These are phyloP conservation scores for Eutypella sp. DNA, from an alignment of 2,329 filamentous ascomycete genomes.

Conservation along the genomic window DNA sequence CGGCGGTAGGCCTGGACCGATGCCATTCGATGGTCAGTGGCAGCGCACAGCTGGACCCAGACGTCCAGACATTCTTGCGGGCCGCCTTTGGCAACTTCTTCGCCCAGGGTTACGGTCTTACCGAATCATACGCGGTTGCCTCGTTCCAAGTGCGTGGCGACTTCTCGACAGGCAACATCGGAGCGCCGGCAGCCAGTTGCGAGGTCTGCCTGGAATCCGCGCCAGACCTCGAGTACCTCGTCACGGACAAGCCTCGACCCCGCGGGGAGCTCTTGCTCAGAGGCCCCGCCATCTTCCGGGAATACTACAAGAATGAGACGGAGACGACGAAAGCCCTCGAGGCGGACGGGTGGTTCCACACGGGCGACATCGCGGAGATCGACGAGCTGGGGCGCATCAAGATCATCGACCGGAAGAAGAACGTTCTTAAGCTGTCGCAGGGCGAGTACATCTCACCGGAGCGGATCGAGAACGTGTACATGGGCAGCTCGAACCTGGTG, in stretches of 20 bases:
- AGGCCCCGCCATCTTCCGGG: slow-evolving; percentile 72
- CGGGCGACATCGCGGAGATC: slow-evolving; percentile 83
- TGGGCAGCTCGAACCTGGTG: slow-evolving; percentile 74
- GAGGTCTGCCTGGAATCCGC: slow-evolving; percentile 83
- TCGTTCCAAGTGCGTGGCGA: slow-evolving; percentile 67
- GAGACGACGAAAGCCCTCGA: slow-evolving; percentile 82
- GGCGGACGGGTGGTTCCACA: slow-evolving; percentile 93
- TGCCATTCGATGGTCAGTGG: slow-evolving; percentile 74
- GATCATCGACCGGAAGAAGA: slow-evolving; percentile 97
- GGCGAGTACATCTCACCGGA: slow-evolving; percentile 98
- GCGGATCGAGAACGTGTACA: slow-evolving; percentile 90
- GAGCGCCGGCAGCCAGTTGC: slow-evolving; percentile 58
- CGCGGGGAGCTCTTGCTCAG: slow-evolving; percentile 86
- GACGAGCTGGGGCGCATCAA: slow-evolving; percentile 82
- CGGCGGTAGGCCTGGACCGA: slow-evolving; percentile 76
- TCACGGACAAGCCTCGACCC: slow-evolving; percentile 81
- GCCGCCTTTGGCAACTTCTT: slow-evolving; percentile 76
- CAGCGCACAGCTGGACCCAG: slow-evolving; percentile 84
- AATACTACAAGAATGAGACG: slow-evolving; percentile 86
- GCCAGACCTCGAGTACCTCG: slow-evolving; percentile 89
- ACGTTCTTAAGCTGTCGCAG: slow-evolving; percentile 96
- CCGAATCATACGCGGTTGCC: slow-evolving; percentile 81
- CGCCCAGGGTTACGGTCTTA: slow-evolving; percentile 86
- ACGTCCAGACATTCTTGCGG: slow-evolving; percentile 82
- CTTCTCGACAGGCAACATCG: slow-evolving; percentile 75